Evolutionary conservation across 2,329 filamentous ascomycete species (phyloP).

Genomic region (Xylaria sp.): DNA sequence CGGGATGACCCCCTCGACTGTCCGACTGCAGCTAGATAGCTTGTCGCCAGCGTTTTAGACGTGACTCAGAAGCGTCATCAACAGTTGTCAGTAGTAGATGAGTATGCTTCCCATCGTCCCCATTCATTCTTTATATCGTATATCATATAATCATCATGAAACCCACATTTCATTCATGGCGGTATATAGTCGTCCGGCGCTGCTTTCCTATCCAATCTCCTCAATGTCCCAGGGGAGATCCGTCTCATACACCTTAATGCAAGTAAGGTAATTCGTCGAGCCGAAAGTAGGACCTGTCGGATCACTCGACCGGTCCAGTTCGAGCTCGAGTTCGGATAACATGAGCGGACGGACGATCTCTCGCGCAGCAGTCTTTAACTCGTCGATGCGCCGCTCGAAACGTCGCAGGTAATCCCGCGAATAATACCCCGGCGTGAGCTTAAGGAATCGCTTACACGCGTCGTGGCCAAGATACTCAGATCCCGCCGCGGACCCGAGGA

Average conservation of each 20-base stretch:
- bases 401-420: slow-evolving; percentile 77
- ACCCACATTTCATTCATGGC: slow-evolving; percentile 1
- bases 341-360: slow-evolving; percentile 82
- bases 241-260: slow-evolving; percentile 30
- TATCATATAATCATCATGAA: slow-evolving; percentile 2
- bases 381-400: slow-evolving; percentile 83
- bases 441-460: slow-evolving; percentile 85
- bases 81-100: background rate
- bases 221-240: slow-evolving; percentile 32
- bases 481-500: slow-evolving; percentile 60
- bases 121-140: too few species aligned
- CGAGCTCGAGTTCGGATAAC: slow-evolving; percentile 77
- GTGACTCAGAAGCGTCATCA: background rate
- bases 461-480: slow-evolving; percentile 71
- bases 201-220: slow-evolving; percentile 17
- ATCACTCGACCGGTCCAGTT: slow-evolving; percentile 45
- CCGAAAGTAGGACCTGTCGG: slow-evolving; percentile 21
- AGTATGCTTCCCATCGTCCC: too few species aligned
- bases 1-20: background rate
- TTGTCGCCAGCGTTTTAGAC: background rate
- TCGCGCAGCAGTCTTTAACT: slow-evolving; percentile 77
- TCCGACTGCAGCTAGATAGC: background rate
- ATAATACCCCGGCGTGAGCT: slow-evolving; percentile 75
- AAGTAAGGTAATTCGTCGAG: slow-evolving; percentile 31
- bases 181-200: too few species aligned